These are phyloP conservation scores for Polyplosphaeria fusca DNA, from an alignment of 495 filamentous ascomycete species.

Conservation along the genomic window DNA sequence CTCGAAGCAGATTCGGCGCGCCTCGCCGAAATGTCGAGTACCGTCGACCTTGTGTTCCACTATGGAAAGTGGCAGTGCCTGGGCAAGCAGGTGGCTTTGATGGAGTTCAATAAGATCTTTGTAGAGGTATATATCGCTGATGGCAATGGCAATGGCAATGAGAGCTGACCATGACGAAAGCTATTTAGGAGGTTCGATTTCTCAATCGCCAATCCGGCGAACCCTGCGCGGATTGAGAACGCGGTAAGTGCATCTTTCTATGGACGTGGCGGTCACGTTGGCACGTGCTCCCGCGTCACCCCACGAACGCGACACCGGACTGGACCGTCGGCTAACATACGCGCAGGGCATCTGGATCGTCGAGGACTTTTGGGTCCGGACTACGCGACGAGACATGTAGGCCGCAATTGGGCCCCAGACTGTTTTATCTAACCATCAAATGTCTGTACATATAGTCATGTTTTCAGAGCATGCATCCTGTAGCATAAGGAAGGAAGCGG, in stretches of 20 bases:
- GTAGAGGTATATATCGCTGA: conserved; percentile 13
- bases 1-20: conserved; percentile 8
- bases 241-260: not conserved
- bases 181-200: conserved; percentile 54
- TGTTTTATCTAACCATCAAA: too few relatives aligned
- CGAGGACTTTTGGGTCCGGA: conserved; percentile 9
- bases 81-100: conserved; percentile 22
- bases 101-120: conserved; percentile 25
- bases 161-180: conserved; percentile 2
- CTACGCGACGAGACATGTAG: too few relatives aligned
- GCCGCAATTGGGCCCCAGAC: too few relatives aligned
- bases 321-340: not conserved
- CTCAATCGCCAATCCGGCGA: conserved; percentile 47
- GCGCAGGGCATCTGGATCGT: conserved; percentile 11
- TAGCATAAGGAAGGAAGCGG: too few relatives aligned
- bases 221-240: conserved; percentile 40
- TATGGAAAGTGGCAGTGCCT: conserved; percentile 22
- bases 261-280: not conserved
- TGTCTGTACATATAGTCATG: too few relatives aligned
- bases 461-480: too few relatives aligned
- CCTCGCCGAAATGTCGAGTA: conserved; percentile 9
- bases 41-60: conserved; percentile 18
- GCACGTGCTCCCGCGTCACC: too few relatives aligned
- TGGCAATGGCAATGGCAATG: not conserved
- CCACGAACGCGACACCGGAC: too few relatives aligned